Percentiles rank a stretch among this genome's conserved stretches.
These are phyloP conservation scores for Solanum ossicruentum DNA, from an alignment of 257 asterid species.

Conservation along the genomic window DNA sequence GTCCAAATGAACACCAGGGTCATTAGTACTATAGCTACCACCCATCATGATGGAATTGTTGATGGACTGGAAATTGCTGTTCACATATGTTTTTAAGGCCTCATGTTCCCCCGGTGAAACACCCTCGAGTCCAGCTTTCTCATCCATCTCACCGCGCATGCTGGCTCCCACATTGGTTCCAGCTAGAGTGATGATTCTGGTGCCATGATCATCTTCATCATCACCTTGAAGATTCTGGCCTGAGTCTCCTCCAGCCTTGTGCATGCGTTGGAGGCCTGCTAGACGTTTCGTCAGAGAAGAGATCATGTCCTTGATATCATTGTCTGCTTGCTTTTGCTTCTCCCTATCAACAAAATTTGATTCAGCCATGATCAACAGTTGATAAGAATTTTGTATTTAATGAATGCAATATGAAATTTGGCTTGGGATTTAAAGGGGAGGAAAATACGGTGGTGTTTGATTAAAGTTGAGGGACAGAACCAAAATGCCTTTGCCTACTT, in stretches of 20 bases:
- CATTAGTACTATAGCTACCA: slow-evolving; percentile 58
- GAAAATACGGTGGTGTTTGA: neutral
- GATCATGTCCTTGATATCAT: slow-evolving; percentile 50
- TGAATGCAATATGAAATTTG: neutral
- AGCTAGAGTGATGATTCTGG: slow-evolving; percentile 62
- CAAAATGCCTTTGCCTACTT: slow-evolving; percentile 12
- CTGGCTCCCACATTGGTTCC: slow-evolving; percentile 86
- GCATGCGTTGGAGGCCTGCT: slow-evolving; percentile 26
- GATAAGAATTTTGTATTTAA: neutral
- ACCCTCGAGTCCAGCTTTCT: slow-evolving; percentile 15
- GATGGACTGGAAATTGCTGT: slow-evolving; percentile 85
- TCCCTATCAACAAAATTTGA: slow-evolving; percentile 14
- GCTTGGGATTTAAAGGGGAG: slow-evolving; percentile 15
- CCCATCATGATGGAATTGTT: slow-evolving; percentile 92
- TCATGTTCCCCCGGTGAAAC: slow-evolving; percentile 27
- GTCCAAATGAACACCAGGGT: slow-evolving; percentile 91
- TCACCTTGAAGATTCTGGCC: slow-evolving; percentile 1
- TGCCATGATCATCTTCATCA: slow-evolving; percentile 35
- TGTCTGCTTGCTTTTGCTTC: slow-evolving; percentile 33
- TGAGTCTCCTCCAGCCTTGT: slow-evolving; percentile 23
- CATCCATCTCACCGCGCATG: slow-evolving; percentile 60
- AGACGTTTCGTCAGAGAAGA: slow-evolving; percentile 48
- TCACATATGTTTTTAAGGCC: slow-evolving; percentile 44
- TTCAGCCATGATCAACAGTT: slow-evolving; percentile 8
- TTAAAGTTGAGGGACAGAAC: slow-evolving; percentile 2